A percentile compares a stretch with the other conserved stretches of the same genome.
These are phyloP conservation scores for Syzygium oleosum DNA, from an alignment of 345 rosid genomes.

Conservation along the genomic window DNA sequence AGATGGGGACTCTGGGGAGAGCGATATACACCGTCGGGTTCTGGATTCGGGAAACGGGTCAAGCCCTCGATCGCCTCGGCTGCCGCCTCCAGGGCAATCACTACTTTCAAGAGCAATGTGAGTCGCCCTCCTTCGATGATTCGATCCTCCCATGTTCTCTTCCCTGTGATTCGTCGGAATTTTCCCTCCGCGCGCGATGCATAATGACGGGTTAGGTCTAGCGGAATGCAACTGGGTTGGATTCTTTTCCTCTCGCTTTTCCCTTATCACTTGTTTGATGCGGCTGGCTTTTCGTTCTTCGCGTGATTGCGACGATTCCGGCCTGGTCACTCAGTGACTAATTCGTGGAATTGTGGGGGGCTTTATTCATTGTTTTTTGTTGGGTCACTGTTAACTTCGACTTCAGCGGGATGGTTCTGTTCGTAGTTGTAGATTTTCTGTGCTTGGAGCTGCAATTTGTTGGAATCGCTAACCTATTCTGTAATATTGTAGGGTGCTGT, in stretches of 20 bases:
- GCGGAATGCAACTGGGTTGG: neutral
- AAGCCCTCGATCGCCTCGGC: constrained; percentile 91
- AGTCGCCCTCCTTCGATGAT: constrained; percentile 8
- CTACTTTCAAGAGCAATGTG: constrained; percentile 79
- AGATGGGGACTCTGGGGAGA: constrained; percentile 84
- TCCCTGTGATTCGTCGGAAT: neutral
- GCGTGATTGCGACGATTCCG: neutral
- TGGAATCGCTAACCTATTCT: neutral
- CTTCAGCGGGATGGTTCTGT: neutral
- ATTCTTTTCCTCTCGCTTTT: neutral
- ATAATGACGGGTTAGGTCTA: neutral
- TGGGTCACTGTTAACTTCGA: neutral
- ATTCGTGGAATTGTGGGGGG: neutral
- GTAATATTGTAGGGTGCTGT: neutral
- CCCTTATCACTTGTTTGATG: neutral
- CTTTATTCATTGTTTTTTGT: neutral
- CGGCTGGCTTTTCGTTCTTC: neutral
- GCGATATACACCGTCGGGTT: constrained; percentile 86
- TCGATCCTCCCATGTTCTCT: neutral
- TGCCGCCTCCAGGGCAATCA: constrained; percentile 82
- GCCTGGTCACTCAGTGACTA: neutral
- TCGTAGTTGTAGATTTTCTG: neutral
- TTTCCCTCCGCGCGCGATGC: neutral
- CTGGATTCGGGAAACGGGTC: constrained; percentile 97
- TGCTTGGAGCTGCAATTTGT: neutral